Evolutionary conservation across 306 rosid genomes (phyloP), one percentile per base, ranked within the genome.

Genomic region (Trifolium pratense): DNA sequence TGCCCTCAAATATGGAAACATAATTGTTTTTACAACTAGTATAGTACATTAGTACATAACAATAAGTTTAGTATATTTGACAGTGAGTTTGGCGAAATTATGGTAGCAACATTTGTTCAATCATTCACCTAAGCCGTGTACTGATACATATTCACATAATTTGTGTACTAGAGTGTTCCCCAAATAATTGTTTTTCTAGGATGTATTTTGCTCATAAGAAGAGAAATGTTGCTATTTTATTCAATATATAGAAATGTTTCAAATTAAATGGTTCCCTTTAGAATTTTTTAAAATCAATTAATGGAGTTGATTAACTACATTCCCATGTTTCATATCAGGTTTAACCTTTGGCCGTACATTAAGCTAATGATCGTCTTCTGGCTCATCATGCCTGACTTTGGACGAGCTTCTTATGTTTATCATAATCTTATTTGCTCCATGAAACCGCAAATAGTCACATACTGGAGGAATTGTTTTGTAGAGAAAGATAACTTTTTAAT

Each of bases 341-440:
- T 81, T 49, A 66, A 57, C 56, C 39, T 81, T 45, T 89, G 94
- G 89, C 82, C 39, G 52, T 75, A 83, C 82, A 40, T 85, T n/a
- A 89, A 83, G 88, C 78, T 89, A 37, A 45, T 73, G 76, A 80
- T 85, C 31, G 62, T 87, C 45, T 49, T 63, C 49, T 85, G 39
- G 63, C 80, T 89, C 25, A 78, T 83, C 43, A 45, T 78, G 6
- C 91, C 94, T 0, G 80, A 81, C 72, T 89, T 87, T 40, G 74
- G 80, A 56, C 87, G 88, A 61, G 80, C 91, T 37, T 75, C 76
- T 17, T 56, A 68, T 81, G 86, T 78, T 73, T 89, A 87, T 46
- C 69, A 43, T 40, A 73, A 43, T n/a, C 55, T 85, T 58, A 11
- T 85, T 66, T 69, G 46, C 25, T 68, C 57, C 6, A 15, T 73